Base-by-base conservation (phyloP, 805 yeast species). In the Candida qinlingensis region DNA sequence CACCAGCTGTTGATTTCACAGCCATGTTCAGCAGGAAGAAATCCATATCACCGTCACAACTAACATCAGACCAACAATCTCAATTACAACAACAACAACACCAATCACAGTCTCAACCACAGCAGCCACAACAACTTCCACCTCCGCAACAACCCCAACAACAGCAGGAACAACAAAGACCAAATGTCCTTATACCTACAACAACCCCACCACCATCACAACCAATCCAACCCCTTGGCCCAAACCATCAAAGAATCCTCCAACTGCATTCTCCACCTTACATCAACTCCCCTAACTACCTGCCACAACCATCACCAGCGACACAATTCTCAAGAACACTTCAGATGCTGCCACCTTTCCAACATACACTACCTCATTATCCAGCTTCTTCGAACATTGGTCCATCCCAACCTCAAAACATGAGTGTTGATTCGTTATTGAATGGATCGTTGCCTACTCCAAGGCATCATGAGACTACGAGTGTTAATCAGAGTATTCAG, bases 1-100 rank as follows among this genome's bases (percentile, higher is more conserved):
- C 71, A 8, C 70, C 70, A 5, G 70, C 73, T 2, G 65, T 71
- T 42, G 75, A 71, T 49, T 71, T 71, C 53, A 71, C 75, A 0
- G 61, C 70, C 12, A 63, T 70, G 50, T 71, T 66, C 37, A 48
- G 54, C 35, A 63, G 45, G 35, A 51, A 39, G n/a, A 50, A 37
- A 30, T 25, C 54, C 4, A 12, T 41, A 31, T 3, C 19, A 19
- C 19, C 2, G 19, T 19, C 19, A 19, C 19, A 19, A 19, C 19
- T 19, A 19, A 19, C 19, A 19, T 19, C 19, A 19, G 11, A 31
- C 34, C 34, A 31, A 7, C 46, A 28, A 30, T 42, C 13, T 25
- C 39, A 29, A 31, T 43, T 34, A 9, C 39, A 39, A 26, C 41
- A 39, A 7, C 37, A 11, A 27, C 51, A 41, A 26, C 45, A 34